Evolutionary conservation across 2,329 filamentous ascomycete species (phyloP), one percentile per base, ranked within the genome.

Genomic region (Aspergillus latus): DNA sequence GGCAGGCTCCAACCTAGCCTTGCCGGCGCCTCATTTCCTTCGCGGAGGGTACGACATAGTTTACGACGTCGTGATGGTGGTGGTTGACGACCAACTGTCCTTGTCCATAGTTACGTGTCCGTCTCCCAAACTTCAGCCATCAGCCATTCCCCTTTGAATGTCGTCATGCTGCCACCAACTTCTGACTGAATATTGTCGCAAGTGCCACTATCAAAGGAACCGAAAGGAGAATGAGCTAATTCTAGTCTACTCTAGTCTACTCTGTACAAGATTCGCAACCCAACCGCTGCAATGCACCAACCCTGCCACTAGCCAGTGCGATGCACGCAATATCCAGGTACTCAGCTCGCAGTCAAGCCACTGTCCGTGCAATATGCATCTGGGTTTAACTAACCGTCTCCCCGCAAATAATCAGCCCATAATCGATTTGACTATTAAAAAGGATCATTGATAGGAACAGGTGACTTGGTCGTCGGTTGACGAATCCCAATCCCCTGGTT

Each of bases 271-370:
- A 44, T 52, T 52, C 21, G 16, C 40, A 52, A 37, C 40, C 30
- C 49, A 46, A 52, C 49, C 49, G 40, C 40, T 45, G 42, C 49
- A 52, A 36, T 47, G 44, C 44, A 47, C 44, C n/a, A 47, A 11
- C 44, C 44, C 44, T 47, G 44, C 29, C n/a, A 34, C 30, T 34
- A 7, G n/a, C 34, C 44, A 34, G 36, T 28, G 13, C 47, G 26
- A 50, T 50, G 52, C 52, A 50, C 15, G 45, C 44, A 40, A 48
- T 36, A 47, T 51, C 54, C 48, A 56, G 54, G 49, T 52, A 52
- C 48, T 56, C 43, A 47, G 50, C 37, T 43, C 13, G 15, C 15
- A 37, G 54, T 49, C 48, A 56, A 51, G 54, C 36, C 46, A 32
- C 28, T 32, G 29, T 32, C 44, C 40, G 54, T 48, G 49, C 49